Conservation (phyloP, 176 grass and related monocot species). For the Cenchrus fungigraminus region DNA sequence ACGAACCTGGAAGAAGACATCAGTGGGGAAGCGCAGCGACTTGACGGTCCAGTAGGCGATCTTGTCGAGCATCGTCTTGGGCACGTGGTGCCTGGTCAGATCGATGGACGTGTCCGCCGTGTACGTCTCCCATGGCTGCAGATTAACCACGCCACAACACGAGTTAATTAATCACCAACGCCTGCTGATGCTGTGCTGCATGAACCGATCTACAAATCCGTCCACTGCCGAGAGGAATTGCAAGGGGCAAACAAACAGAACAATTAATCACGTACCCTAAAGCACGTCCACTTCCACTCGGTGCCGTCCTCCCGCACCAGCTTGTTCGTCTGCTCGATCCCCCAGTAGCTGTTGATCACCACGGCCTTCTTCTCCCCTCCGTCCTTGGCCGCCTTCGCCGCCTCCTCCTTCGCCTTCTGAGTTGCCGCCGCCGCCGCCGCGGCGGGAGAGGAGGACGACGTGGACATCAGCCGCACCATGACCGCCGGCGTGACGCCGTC, state of each 20-base stretch:
- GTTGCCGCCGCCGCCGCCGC: background rate
- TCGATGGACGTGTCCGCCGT: slow-evolving; percentile 67
- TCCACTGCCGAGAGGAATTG: background rate
- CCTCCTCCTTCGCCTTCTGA: slow-evolving; percentile 26
- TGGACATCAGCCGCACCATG: slow-evolving; percentile 42
- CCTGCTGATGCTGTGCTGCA: background rate
- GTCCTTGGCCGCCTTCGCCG: slow-evolving; percentile 1
- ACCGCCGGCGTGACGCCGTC: slow-evolving; percentile 18
- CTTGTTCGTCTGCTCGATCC: slow-evolving; percentile 61
- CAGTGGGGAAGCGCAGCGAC: slow-evolving; percentile 68
- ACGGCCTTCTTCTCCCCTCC: slow-evolving; percentile 56
- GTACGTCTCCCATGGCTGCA: slow-evolving; percentile 78
- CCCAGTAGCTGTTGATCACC: slow-evolving; percentile 74
- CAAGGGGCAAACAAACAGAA: background rate
- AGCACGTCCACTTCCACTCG: slow-evolving; percentile 86
- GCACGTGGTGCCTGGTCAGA: slow-evolving; percentile 67
- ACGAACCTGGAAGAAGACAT: slow-evolving; percentile 78
- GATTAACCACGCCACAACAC: slow-evolving; percentile 5
- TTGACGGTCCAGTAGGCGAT: slow-evolving; percentile 77
- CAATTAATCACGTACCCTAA: slow-evolving; percentile 53
- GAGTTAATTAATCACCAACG: background rate
- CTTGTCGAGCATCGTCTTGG: slow-evolving; percentile 69
- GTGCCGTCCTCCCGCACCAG: slow-evolving; percentile 70
- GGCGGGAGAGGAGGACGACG: slow-evolving; percentile 24
- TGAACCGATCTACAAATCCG: background rate